Evolutionary conservation across 2,329 filamentous ascomycete genomes (phyloP), one percentile per base, ranked within the genome.

Genomic region (Microdochium paspali): DNA sequence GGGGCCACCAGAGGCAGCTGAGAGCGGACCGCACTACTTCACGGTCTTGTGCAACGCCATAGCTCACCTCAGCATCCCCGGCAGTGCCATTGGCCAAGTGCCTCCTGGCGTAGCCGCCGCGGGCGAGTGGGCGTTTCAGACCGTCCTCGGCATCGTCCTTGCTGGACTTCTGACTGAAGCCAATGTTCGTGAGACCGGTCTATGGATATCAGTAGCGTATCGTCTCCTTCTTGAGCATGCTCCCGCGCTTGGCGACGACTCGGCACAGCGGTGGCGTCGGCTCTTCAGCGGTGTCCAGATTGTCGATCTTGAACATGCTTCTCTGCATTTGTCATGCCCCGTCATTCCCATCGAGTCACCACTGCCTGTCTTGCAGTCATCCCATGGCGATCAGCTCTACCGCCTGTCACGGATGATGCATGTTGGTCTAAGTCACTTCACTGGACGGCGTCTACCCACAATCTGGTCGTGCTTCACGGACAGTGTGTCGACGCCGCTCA

Each of bases 391-490:
- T 48, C 67, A 68, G 20, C 61, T 70, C 3, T 67, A 69, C 35
- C 58, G 63, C 5, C 56, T 71, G 0, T 69, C 67, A 1, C 61
- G 66, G 15, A 70, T 71, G 66, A 70, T 71, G 68, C 66, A 71
- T 45, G 67, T 62, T 0, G 67, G 68, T 0, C 51, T 71, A 3
- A 64, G 61, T 3, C 65, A 69, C 45, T 71, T 71, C 46, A 66
- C 67, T 1, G 68, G 67, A 0, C 57, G 68, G 7, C 62, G 67
- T 0, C 48, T 71, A 7, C 67, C 68, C 2, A 68, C 68, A 0
- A 69, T 71, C 39, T 70, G 67, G 68, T 68, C 66, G 0, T 68
- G 63, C 47, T 64, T 70, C 46, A 61, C 61, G 2, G 55, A 54
- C 20, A 53, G 52, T 15, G 48, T 18, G 12, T 21, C 35, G 35